Base-by-base conservation (phyloP, 345 rosid genomes). In the Eucalyptus sp. region DNA sequence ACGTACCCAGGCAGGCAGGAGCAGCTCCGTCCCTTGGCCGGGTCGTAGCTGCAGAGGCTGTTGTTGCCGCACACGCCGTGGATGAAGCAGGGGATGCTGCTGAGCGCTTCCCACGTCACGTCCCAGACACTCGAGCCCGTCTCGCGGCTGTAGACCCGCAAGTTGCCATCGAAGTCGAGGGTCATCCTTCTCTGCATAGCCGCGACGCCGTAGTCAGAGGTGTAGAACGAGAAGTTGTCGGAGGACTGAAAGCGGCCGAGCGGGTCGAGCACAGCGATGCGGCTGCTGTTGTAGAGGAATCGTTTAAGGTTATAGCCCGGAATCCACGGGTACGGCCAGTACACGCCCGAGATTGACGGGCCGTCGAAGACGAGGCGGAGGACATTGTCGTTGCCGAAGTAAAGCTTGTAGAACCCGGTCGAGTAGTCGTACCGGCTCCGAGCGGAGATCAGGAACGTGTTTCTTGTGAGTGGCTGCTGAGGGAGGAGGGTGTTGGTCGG, bases 401-500 rank as follows among this genome's bases (percentile, higher is more conserved):
- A 20, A 11, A 93, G 84, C 54, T 83, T 86, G 86, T 90, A 93
- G 71, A 79, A 89, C 33, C 93, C 93, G 3, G 90, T 87, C 41
- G 92, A 92, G 37, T 49, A 86, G 89, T 92, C 91, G 37, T 31
- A 41, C 87, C 37, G 24, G 71, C 93, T 89, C 88, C 92, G 90
- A 15, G 92, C 87, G 2, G 94, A 92, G 44, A 94, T 50, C 50
- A 93, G 89, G 7, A 17, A 10, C 18, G 56, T 81, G 71, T 91
- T 54, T 87, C 85, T 71, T 13, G 90, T 87, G 29, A 92, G 86
- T 10, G 41, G 50, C 88, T 94, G 95, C n/a, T 44, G 24, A 6
- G 95, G 94, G 71, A 94, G 94, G 52, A 93, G 89, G 12, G 93
- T 94, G 81, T 94, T 93, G 4, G 94, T 94, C 2, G 93, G 93